These are phyloP conservation scores for Coemansia sp. DNA, from an alignment of 192 early-diverging fungal species.

Conservation along the genomic window DNA sequence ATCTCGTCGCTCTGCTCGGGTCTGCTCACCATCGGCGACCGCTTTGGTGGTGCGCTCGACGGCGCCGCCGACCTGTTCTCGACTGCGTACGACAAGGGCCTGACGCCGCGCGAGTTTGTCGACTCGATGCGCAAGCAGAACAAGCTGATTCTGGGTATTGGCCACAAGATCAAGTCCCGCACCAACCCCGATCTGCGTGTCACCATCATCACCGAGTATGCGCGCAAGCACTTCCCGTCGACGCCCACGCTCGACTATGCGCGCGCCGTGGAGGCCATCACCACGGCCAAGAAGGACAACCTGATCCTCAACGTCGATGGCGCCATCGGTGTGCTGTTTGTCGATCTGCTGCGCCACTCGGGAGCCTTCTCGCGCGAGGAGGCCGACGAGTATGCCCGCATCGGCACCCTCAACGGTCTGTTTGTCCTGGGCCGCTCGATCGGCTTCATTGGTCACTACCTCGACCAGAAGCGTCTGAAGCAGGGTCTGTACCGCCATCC, in stretches of 20 bases:
- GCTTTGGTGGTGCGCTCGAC: constrained; percentile 97
- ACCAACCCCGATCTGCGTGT: constrained; percentile 99
- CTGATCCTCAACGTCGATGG: constrained; percentile 94
- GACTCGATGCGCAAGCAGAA: constrained; percentile 91
- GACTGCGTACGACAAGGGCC: constrained; percentile 86
- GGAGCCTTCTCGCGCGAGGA: constrained; percentile 92
- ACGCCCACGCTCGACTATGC: constrained; percentile 93
- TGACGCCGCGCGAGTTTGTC: constrained; percentile 93
- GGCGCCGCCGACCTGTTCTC: constrained; percentile 93
- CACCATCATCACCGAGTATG: constrained; percentile 91
- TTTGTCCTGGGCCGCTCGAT: constrained; percentile 94
- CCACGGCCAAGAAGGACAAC: constrained; percentile 98
- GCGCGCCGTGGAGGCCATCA: constrained; percentile 88
- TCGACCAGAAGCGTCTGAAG: constrained; percentile 98
- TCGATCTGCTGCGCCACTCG: constrained; percentile 88
- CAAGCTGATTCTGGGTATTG: constrained; percentile 97
- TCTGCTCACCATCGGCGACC: constrained; percentile 95
- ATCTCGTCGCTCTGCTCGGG: constrained; percentile 93
- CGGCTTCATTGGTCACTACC: constrained; percentile 96
- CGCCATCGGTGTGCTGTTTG: constrained; percentile 92
- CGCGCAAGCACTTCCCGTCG: constrained; percentile 78
- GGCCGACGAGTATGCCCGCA: constrained; percentile 93
- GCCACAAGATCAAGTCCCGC: constrained; percentile 99
- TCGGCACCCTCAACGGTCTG: constrained; percentile 93
- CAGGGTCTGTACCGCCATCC: constrained; percentile 98